Evolutionary conservation across 306 rosid species (phyloP), one percentile per base, ranked within the genome.

Genomic region (Hippophae gyantsensis): DNA sequence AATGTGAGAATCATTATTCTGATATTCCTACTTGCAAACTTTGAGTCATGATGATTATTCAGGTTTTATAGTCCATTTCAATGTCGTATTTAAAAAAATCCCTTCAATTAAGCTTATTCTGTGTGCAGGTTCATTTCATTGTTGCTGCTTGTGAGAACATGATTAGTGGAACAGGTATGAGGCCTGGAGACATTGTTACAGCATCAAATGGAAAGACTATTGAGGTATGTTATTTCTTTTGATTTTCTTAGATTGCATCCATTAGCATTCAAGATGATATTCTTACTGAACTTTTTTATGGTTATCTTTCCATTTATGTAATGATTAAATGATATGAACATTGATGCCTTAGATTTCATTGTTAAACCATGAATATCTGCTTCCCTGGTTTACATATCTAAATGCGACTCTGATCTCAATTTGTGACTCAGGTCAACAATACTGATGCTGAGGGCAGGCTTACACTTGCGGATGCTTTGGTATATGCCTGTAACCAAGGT

Each of bases 91-190:
- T 44, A 52, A 8, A 38, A 42, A 65, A 56, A 54, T 12, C 38
- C 3, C 62, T 25, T 42, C 23, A 13, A 38, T 57, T 45, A 52
- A 52, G 42, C 10, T 6, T 58, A 67, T 52, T 61, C 48, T 62
- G 32, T 63, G 5, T 70, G 84, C 95, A 93, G 99, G 82, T 93
- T 79, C 99, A 93, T 77, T 93, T 93, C 75, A 66, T 93, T 43
- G 95, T 93, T 47, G 97, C 99, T 61, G 99, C 99, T 64, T 93
- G 99, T 77, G 99, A 93, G 86, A 93, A 93, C 69, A 93, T 93
- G 99, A 93, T 93, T n/a, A 93, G 99, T 77, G 97, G 99, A 79
- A 82, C 95, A 48, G 99, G 99, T 61, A 84, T 93, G 99, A 84
- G 99, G 73, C 99, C 99, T 44, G 99, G 97, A 58, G 99, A 93